Conservation (phyloP, 2,329 filamentous ascomycete genomes). For the Westerdykella sp. region DNA sequence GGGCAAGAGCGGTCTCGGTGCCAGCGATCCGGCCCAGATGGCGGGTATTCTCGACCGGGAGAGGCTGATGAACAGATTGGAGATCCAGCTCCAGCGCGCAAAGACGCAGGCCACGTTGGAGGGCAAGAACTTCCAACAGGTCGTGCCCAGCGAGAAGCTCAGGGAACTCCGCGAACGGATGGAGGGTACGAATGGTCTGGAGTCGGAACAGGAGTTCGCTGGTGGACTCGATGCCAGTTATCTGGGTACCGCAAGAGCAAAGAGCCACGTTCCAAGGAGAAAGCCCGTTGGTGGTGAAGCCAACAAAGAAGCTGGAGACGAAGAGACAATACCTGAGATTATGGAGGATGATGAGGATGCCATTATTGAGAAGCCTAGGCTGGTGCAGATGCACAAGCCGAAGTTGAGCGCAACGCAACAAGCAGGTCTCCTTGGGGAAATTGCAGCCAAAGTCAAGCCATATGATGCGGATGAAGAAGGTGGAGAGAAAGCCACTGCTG, state of each 20-base stretch:
- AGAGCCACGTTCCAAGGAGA: constrained; percentile 36
- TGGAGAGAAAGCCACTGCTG: constrained; percentile 51
- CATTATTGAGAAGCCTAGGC: constrained; percentile 69
- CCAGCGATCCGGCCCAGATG: constrained; percentile 69
- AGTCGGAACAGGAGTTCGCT: constrained; percentile 30
- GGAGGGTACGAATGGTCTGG: constrained; percentile 58
- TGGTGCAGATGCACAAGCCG: constrained; percentile 74
- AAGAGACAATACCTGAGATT: constrained; percentile 28
- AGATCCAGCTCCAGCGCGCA: constrained; percentile 91
- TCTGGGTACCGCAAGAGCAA: constrained; percentile 46
- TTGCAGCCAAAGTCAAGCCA: constrained; percentile 67
- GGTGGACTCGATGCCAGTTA: constrained; percentile 62
- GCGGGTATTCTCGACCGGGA: constrained; percentile 91
- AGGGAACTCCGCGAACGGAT: constrained; percentile 91
- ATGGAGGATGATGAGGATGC: constrained; percentile 49
- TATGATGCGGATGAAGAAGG: constrained; percentile 66
- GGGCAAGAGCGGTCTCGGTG: constrained; percentile 48
- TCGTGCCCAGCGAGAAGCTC: constrained; percentile 83
- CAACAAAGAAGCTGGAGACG: constrained; percentile 25
- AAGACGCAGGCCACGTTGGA: constrained; percentile 98
- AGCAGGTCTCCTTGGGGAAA: constrained; percentile 62
- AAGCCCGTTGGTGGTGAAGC: constrained; percentile 36
- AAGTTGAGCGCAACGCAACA: constrained; percentile 57
- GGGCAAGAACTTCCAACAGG: constrained; percentile 78
- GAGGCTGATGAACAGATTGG: constrained; percentile 83